Evolutionary conservation across 2,329 filamentous ascomycete species (phyloP), one percentile per base, ranked within the genome.

Genomic region (Davidsoniella neocaledoniae): DNA sequence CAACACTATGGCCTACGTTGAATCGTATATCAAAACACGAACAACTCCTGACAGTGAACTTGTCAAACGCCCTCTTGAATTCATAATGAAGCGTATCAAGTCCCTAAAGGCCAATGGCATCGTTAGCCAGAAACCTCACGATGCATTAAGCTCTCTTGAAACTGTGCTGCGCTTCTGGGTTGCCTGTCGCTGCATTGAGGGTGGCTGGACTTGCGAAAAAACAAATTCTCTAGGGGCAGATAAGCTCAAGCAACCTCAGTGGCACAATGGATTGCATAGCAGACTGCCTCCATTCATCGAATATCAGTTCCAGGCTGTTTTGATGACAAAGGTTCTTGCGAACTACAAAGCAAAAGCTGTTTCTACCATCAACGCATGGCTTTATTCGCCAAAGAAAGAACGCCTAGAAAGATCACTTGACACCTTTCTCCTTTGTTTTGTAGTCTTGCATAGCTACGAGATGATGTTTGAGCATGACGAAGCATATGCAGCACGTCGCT

Each of bases 261-360:
- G 38, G 38, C 38, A 39, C 16, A 21, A 29, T 14, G 10, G 12
- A 23, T 42, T 14, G 5, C 25, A 36, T n/a, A 19, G 41, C 7
- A 19, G 46, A n/a, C 25, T 48, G 14, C 46, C 39, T 12, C 39
- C 46, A 12, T 48, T 48, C 25, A 48, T 48, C 4, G 46, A 48
- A 21, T 48, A 48, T 17, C 46, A 48, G 29, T 16, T 48, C 12
- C 46, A 48, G 26, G 23, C 46, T 16, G 25, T 43, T 14, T 14
- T 48, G n/a, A 48, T 48, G 39, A 9, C 23, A 12, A 48, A 36
- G 25, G 19, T 48, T 19, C 39, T 48, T 4, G 17, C 8, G 5
- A 19, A 21, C 7, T 12, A 33, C 21, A 48, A 48, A 23, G 26
- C 21, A 2, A n/a, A 7, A 12, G 39, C 26, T 1, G 46, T 43